These are phyloP conservation scores for Clavispora phyllophila DNA, from an alignment of 805 yeast genomes.

Conservation along the genomic window DNA sequence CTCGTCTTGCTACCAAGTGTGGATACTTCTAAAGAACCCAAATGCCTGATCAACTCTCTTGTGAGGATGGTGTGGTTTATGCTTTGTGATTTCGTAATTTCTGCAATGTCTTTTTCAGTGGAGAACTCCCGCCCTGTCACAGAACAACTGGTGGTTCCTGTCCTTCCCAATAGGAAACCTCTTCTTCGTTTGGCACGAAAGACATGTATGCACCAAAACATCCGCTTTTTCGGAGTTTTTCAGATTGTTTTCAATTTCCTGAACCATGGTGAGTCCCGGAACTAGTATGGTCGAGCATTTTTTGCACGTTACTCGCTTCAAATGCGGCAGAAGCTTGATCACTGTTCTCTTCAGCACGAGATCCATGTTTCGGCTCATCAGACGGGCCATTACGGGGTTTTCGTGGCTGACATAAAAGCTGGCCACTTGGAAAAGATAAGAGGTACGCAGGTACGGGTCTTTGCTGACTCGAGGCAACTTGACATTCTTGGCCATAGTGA, in stretches of 20 bases:
- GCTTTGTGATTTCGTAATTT: background rate
- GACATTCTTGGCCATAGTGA: constrained; percentile 9
- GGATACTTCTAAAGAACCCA: no score
- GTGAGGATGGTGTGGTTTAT: no score
- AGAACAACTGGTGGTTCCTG: constrained; percentile 43
- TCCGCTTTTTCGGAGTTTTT: constrained; percentile 35
- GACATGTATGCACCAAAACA: constrained; percentile 45
- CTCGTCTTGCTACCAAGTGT: no score
- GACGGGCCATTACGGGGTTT: constrained; percentile 45
- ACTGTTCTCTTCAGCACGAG: constrained; percentile 66
- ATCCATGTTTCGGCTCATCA: constrained; percentile 50
- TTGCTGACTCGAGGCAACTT: constrained; percentile 28
- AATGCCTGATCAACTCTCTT: no score
- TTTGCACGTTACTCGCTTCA: constrained; percentile 71
- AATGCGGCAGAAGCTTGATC: constrained; percentile 52
- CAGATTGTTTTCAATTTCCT: constrained; percentile 40
- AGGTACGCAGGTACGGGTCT: constrained; percentile 57
- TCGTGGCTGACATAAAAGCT: constrained; percentile 27
- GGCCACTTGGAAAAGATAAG: constrained; percentile 57
- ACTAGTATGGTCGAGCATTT: constrained; percentile 49
- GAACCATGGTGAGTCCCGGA: constrained; percentile 41
- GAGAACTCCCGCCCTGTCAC: constrained; percentile 25
- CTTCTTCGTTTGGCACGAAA: constrained; percentile 46
- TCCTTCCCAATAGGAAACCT: constrained; percentile 61
- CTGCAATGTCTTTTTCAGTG: background rate